Evolutionary conservation across 371 early-diverging fungal genomes (phyloP).

Genomic region (Umbelopsis sp.): DNA sequence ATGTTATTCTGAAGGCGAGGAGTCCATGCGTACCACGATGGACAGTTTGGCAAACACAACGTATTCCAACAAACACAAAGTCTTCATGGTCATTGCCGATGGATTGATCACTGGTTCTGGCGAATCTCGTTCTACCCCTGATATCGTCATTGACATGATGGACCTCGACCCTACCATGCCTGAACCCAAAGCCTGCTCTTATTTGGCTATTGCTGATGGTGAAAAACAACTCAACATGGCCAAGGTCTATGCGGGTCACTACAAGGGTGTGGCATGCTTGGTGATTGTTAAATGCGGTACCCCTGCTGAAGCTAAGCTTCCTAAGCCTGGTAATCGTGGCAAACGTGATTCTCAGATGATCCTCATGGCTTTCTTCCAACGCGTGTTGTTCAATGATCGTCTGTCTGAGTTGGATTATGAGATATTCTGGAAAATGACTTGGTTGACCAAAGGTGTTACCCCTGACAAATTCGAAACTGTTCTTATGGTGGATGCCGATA

Average conservation of each 20-base stretch:
- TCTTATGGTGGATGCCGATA: slow-evolving; percentile 96
- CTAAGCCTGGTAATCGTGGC: slow-evolving; percentile 95
- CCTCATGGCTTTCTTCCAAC: slow-evolving; percentile 88
- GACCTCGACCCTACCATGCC: slow-evolving; percentile 59
- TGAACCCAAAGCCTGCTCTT: slow-evolving; percentile 68
- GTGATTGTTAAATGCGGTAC: slow-evolving; percentile 92
- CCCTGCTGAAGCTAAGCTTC: slow-evolving; percentile 61
- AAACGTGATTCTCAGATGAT: slow-evolving; percentile 99
- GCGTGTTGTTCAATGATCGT: slow-evolving; percentile 81
- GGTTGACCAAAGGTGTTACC: slow-evolving; percentile 67
- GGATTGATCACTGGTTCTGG: slow-evolving; percentile 47
- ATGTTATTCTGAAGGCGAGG: slow-evolving; percentile 82
- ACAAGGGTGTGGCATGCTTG: slow-evolving; percentile 83
- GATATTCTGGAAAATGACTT: slow-evolving; percentile 79
- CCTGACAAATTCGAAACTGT: slow-evolving; percentile 82
- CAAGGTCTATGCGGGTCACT: slow-evolving; percentile 92
- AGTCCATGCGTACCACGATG: slow-evolving; percentile 78
- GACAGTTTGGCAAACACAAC: slow-evolving; percentile 80
- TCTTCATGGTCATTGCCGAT: slow-evolving; percentile 53
- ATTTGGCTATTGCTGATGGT: slow-evolving; percentile 92
- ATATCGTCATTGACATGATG: slow-evolving; percentile 66
- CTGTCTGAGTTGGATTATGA: slow-evolving; percentile 91
- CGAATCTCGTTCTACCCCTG: slow-evolving; percentile 61
- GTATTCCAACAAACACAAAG: slow-evolving; percentile 59
- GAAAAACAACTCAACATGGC: slow-evolving; percentile 93